Conservation (phyloP, 768 basidiomycete genomes). For the Suillus occidentalis region DNA sequence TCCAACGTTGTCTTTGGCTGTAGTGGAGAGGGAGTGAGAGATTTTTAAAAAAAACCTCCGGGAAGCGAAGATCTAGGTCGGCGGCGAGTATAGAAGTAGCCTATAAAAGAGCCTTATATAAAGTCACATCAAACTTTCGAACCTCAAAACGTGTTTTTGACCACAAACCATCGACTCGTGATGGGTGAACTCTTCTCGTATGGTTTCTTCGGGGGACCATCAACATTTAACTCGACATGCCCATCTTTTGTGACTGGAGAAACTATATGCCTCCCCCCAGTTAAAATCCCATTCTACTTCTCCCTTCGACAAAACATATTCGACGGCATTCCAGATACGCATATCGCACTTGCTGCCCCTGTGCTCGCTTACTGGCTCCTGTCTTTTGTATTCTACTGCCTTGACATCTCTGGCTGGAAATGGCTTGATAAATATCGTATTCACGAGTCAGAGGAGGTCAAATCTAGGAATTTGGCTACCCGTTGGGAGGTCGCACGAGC, state of each 20-base stretch:
- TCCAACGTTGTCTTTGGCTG: background rate
- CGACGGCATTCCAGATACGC: constrained; percentile 63
- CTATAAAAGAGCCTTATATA: background rate
- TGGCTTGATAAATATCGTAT: constrained; percentile 84
- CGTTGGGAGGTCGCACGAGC: constrained; percentile 71
- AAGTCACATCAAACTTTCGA: background rate
- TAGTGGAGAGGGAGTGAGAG: background rate
- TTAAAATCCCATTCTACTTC: constrained; percentile 57
- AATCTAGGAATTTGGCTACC: constrained; percentile 71
- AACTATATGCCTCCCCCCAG: constrained; percentile 35
- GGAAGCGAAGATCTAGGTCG: background rate
- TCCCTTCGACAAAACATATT: constrained; percentile 46
- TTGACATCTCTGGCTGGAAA: constrained; percentile 77
- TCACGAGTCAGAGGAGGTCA: constrained; percentile 83
- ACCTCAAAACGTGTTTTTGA: background rate
- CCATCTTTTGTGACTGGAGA: constrained; percentile 32
- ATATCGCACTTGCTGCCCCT: constrained; percentile 72
- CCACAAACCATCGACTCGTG: background rate
- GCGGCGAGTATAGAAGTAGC: background rate
- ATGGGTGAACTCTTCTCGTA: constrained; percentile 18
- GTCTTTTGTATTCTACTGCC: constrained; percentile 75
- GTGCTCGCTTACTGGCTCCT: constrained; percentile 82
- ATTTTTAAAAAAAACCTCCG: background rate
- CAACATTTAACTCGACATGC: constrained; percentile 39
- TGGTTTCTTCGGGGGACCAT: constrained; percentile 8